These are phyloP conservation scores for Thraustochytrium sp. DNA, from an alignment of 352 stramenopile genomes.

Conservation along the genomic window DNA sequence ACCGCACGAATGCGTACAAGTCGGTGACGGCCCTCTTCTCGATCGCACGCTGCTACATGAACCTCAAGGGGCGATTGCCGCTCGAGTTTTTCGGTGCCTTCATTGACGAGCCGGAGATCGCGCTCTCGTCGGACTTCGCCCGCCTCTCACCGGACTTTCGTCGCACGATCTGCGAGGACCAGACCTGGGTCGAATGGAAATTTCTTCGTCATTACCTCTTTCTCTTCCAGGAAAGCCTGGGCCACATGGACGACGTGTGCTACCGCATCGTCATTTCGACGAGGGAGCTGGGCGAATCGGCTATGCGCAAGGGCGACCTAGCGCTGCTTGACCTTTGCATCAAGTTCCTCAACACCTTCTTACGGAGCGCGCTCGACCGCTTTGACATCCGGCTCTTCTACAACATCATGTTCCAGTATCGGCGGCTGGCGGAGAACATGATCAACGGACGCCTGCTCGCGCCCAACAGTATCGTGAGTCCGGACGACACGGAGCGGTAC, in stretches of 20 bases:
- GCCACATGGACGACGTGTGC: slow-evolving; percentile 2
- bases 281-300: neutral
- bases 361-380: neutral
- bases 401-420: slow-evolving; percentile 35
- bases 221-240: slow-evolving; percentile 30
- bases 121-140: neutral
- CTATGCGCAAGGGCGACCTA: neutral
- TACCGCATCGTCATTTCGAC: slow-evolving; percentile 14
- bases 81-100: neutral
- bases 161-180: neutral
- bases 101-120: neutral
- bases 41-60: slow-evolving; percentile 3
- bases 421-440: slow-evolving; percentile 25
- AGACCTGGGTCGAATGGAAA: slow-evolving; percentile 33
- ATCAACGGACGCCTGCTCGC: neutral
- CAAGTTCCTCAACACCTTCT: slow-evolving; percentile 38
- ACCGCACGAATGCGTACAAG: slow-evolving; percentile 20
- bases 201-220: slow-evolving; percentile 2
- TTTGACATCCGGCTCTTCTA: neutral
- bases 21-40: slow-evolving; percentile 8
- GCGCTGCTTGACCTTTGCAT: slow-evolving; percentile 2
- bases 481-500: neutral
- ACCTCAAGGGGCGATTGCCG: neutral
- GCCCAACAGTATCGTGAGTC: neutral
- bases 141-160: neutral